Evolutionary conservation across 345 rosid species (phyloP).

Genomic region (Mangifera indica): DNA sequence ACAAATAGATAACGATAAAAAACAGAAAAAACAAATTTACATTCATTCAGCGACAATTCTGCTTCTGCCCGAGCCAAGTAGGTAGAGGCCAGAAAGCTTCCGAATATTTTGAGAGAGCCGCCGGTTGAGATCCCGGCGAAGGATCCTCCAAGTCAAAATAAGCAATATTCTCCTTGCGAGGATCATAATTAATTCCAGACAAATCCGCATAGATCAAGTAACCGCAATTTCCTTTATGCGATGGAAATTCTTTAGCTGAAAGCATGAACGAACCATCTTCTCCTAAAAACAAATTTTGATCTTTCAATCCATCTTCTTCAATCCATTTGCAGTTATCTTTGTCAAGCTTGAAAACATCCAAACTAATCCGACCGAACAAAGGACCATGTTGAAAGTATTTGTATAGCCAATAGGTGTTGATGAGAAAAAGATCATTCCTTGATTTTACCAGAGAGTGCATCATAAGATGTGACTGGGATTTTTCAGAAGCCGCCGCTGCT

Average conservation of each 20-base stretch:
- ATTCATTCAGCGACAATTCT: no score
- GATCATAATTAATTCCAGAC: no score
- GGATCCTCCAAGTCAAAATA: no score
- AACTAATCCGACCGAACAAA: not conserved
- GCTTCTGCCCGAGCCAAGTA: no score
- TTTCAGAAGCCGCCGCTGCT: not conserved
- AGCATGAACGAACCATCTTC: conserved; percentile 1
- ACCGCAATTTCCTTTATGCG: not conserved
- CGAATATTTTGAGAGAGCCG: no score
- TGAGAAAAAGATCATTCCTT: conserved; percentile 8
- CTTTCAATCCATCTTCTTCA: conserved; percentile 8
- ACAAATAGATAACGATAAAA: no score
- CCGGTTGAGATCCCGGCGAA: no score
- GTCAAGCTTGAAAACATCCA: conserved; percentile 16
- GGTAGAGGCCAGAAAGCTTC: no score
- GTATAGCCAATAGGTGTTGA: not conserved
- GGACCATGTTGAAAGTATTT: not conserved
- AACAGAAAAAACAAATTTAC: no score
- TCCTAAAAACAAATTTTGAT: conserved; percentile 7
- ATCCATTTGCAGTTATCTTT: conserved; percentile 8
- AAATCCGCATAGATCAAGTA: no score
- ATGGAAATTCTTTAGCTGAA: not conserved
- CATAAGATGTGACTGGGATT: not conserved
- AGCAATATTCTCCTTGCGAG: no score
- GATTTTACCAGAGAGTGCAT: not conserved